A percentile compares a stretch with the other conserved stretches of the same genome.
These are phyloP conservation scores for Fusarium sambucinum DNA, from an alignment of 2,329 filamentous ascomycete genomes.

Conservation along the genomic window DNA sequence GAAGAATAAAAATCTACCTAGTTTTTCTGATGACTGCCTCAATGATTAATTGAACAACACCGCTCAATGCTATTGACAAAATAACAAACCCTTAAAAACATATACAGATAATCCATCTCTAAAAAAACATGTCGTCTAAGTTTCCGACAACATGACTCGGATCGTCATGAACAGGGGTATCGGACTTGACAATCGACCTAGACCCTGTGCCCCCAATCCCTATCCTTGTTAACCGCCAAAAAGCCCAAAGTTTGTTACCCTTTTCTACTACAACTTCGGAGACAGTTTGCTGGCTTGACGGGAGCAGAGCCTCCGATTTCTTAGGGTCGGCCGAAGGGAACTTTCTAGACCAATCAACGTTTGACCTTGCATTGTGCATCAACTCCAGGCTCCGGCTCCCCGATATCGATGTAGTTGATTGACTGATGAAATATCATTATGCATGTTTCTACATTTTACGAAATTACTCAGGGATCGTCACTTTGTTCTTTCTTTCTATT, in stretches of 20 bases:
- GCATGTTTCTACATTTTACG: neutral
- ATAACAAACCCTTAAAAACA: neutral
- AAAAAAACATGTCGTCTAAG: neutral
- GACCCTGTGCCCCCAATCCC: neutral
- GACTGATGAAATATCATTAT: neutral
- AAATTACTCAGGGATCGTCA: neutral
- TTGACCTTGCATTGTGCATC: neutral
- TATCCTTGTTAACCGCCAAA: neutral
- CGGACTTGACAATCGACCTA: slow-evolving; percentile 1
- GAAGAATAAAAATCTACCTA: too few species aligned
- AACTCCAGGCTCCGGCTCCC: neutral
- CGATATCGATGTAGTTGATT: neutral
- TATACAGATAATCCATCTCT: neutral
- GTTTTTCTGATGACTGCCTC: too few species aligned
- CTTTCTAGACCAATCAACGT: slow-evolving; percentile 50
- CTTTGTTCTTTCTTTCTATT: slow-evolving; percentile 15
- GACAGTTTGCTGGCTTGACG: neutral
- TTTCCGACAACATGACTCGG: neutral
- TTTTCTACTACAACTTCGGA: neutral
- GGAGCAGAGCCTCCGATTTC: slow-evolving; percentile 21
- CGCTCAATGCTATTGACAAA: neutral
- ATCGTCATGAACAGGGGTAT: neutral
- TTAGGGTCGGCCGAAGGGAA: slow-evolving; percentile 35
- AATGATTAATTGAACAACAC: neutral
- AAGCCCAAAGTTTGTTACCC: slow-evolving; percentile 2